Evolutionary conservation across 805 yeast species (phyloP), one percentile per base, ranked within the genome.

Genomic region (Myxozyma sirexii): DNA sequence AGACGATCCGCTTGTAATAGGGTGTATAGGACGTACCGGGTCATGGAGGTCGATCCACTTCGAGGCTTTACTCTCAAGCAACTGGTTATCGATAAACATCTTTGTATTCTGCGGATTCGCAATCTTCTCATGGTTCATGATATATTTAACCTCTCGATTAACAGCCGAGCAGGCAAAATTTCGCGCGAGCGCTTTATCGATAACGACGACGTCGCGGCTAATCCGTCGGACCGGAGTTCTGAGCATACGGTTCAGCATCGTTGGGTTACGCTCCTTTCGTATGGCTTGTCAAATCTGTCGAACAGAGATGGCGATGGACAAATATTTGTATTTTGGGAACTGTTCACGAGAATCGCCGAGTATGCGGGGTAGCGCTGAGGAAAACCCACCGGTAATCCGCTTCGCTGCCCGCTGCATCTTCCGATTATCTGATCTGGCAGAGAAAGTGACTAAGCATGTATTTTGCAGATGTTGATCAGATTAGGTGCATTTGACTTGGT

Each of bases 21-120:
- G n/a, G 23, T 13, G 5, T 13, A 15, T 10, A 23, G 38, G 27
- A 15, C 62, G n/a, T 42, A 62, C 67, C 23, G 93, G 93, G 71
- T 87, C 93, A 71, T 79, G 84, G 56, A 87, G 79, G 63, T 86
- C 90, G 68, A 80, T 84, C 90, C 90, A 82, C 62, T 78, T 77
- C 13, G 75, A 67, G 6, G 88, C 75, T 52, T 77, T 79, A 26
- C 84, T 79, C 63, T 79, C 76, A 61, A 80, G 74, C 57, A 81
- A 76, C 72, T 82, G 61, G 70, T 84, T 84, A 69, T 84, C 74
- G 48, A 77, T 64, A 63, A 70, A 77, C 51, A 69, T 67, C 54
- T 72, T 71, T 55, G 75, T 76, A 52, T 68, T 80, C 4, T 67
- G 70, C 23, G 75, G 73, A 21, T 45, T 50, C 46, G 43, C 63